A percentile compares a stretch with the other conserved stretches of the same genome.
phyloP scores from a whole-genome alignment of 176 grass and related monocot genomes.

The Triticum aestivum region IWGSC_CS_RefSeq_v2.1 NC_057797.1:100883242-100883741 shows the following conservation, averaged over 20 bases:
- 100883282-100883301: conserved; percentile 42
- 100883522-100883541: conserved; percentile 9
- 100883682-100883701: conserved; percentile 60
- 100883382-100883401: conserved; percentile 24
- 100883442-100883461: conserved; percentile 4
- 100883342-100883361: conserved; percentile 17
- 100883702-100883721: conserved; percentile 61
- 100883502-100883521: conserved; percentile 6
- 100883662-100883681: conserved; percentile 51
- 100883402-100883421: conserved; percentile 14
- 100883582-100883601: conserved; percentile 25
- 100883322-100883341: conserved; percentile 14
- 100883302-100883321: conserved; percentile 25
- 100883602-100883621: conserved; percentile 22
- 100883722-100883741: conserved; percentile 54
- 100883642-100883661: conserved; percentile 51
- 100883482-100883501: conserved; percentile 27
- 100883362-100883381: conserved; percentile 6
- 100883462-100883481: conserved; percentile 4
- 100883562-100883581: conserved; percentile 6
- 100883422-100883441: conserved; percentile 30
- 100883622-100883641: conserved; percentile 39
- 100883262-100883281: conserved; percentile 37
- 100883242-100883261: conserved; percentile 29
- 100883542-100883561: conserved; percentile 6